Conservation (phyloP, 257 asterid species). For the Thymus mandschuricus region DNA sequence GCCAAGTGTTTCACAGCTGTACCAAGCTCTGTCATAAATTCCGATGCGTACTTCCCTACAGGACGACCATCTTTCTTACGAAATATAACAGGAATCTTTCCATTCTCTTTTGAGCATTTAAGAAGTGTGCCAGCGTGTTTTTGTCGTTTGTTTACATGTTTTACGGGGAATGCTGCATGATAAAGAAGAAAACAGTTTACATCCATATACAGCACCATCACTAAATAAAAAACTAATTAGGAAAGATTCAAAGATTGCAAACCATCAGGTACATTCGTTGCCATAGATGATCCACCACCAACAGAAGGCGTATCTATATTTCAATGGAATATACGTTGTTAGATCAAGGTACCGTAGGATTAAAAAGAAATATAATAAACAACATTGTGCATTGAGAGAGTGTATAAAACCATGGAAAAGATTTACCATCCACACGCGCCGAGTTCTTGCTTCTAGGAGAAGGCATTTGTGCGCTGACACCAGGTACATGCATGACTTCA, state of each 20-base stretch:
- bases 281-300: conserved; percentile 1
- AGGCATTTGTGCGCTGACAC: too few species aligned
- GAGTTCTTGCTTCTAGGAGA: not conserved
- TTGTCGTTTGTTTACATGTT: not conserved
- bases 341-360: not conserved
- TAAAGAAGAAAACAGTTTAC: not conserved
- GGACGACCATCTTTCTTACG: conserved; percentile 7
- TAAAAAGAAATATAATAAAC: not conserved
- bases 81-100: conserved; percentile 3
- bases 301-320: not conserved
- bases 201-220: not conserved
- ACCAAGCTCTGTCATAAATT: conserved; percentile 9
- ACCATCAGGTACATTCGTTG: conserved; percentile 8
- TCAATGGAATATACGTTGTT: not conserved
- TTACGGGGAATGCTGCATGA: conserved; percentile 1
- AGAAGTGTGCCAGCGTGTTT: not conserved
- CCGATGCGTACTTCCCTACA: not conserved
- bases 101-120: not conserved
- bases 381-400: not conserved
- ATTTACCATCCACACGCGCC: not conserved
- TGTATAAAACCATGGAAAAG: not conserved
- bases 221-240: not conserved
- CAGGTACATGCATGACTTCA: not conserved
- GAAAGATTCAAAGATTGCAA: not conserved
- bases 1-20: not conserved